Evolutionary conservation across 306 rosid species (phyloP).

Genomic region (Acmispon strigosus): DNA sequence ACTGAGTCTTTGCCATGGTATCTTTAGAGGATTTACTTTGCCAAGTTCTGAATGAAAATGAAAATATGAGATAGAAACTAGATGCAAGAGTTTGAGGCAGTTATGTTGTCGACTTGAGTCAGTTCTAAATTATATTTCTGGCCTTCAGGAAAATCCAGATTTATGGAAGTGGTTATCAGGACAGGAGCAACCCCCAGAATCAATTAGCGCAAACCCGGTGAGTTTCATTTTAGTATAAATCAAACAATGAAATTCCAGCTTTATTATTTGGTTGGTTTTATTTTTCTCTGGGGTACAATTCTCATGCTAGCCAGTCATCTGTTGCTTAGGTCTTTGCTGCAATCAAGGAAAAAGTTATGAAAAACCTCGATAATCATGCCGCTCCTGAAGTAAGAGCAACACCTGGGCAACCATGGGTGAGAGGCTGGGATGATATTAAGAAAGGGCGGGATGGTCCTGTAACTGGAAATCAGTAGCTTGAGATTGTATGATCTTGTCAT

Average conservation of each 20-base stretch:
- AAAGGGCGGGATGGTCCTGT: conserved; percentile 11
- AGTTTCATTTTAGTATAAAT: conserved; percentile 23
- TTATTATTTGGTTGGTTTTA: background rate
- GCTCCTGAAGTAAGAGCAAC: conserved; percentile 54
- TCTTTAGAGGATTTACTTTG: too few relatives aligned
- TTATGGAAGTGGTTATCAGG: conserved; percentile 76
- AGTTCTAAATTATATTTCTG: background rate
- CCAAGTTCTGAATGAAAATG: background rate
- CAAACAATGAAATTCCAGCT: background rate
- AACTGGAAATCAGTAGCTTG: too few relatives aligned
- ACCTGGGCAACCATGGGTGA: conserved; percentile 38
- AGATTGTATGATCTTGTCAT: too few relatives aligned
- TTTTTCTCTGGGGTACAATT: background rate
- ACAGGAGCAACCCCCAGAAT: conserved; percentile 66
- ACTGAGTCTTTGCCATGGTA: too few relatives aligned
- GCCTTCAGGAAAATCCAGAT: conserved; percentile 69
- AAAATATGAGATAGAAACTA: background rate
- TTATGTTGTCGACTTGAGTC: background rate
- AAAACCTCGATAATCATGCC: conserved; percentile 44
- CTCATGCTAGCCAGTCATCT: background rate
- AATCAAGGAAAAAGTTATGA: conserved; percentile 31
- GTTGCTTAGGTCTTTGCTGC: conserved; percentile 49
- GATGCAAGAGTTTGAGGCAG: background rate
- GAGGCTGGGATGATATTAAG: conserved; percentile 18
- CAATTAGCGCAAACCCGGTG: conserved; percentile 52